phyloP scores from a whole-genome alignment of 2,329 filamentous ascomycete genomes.

The Paracoccidioides lutzii region DNA sequence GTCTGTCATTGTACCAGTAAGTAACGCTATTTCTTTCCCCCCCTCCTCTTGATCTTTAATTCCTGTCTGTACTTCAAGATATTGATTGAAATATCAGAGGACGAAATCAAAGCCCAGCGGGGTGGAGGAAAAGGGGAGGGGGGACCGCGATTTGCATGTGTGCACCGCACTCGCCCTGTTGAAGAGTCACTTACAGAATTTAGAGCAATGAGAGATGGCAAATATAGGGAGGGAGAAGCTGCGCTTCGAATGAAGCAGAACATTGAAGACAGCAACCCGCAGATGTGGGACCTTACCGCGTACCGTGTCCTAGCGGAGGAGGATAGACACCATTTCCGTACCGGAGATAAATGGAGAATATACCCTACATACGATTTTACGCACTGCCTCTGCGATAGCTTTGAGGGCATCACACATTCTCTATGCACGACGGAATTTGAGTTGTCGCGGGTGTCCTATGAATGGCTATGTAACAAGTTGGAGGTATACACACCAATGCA shows the following conservation, averaged over 20 bases:
- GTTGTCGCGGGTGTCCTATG: constrained; percentile 72
- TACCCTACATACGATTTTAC: constrained; percentile 93
- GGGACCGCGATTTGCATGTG: constrained; percentile 63
- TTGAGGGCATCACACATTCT: constrained; percentile 83
- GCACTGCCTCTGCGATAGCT: constrained; percentile 81
- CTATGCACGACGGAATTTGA: constrained; percentile 91
- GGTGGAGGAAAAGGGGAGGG: constrained; percentile 56
- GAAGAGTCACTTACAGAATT: constrained; percentile 75
- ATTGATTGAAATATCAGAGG: constrained; percentile 33
- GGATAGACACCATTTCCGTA: constrained; percentile 52
- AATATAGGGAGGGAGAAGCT: constrained; percentile 73
- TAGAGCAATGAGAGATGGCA: constrained; percentile 77
- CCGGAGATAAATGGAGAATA: constrained; percentile 74
- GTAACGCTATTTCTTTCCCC: constrained; percentile 1
- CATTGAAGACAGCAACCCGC: constrained; percentile 66
- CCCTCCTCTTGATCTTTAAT: not conserved
- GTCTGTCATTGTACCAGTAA: constrained; percentile 70
- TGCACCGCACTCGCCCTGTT: constrained; percentile 60
- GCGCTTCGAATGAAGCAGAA: constrained; percentile 90
- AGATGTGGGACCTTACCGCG: constrained; percentile 92
- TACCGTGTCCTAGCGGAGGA: constrained; percentile 66
- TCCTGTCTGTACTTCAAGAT: not conserved
- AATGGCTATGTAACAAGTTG: constrained; percentile 72
- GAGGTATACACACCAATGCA: constrained; percentile 89
- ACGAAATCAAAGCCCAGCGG: constrained; percentile 74